A percentile compares a stretch with the other conserved stretches of the same genome.
Conservation (phyloP, 2,329 filamentous ascomycete genomes). For the Ophiostoma sp. region DNA sequence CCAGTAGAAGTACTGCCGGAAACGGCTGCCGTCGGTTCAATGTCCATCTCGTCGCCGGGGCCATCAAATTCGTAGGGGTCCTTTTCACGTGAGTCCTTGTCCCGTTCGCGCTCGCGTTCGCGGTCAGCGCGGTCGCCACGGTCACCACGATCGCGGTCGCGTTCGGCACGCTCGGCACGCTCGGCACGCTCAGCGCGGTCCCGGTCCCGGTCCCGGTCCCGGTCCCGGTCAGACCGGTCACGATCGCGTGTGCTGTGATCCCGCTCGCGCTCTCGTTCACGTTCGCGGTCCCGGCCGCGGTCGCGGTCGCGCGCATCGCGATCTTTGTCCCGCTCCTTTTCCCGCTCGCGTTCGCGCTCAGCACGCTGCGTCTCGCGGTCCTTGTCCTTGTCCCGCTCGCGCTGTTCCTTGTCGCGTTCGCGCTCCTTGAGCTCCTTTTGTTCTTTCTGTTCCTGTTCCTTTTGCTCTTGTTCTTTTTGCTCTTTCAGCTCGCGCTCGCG, state of each 20-base stretch:
- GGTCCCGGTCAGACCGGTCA: conserved; percentile 23
- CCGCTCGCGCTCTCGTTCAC: conserved; percentile 30
- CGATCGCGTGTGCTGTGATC: conserved; percentile 30
- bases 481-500: not conserved
- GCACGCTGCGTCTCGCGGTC: conserved; percentile 22
- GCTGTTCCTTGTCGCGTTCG: conserved; percentile 25
- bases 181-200: conserved; percentile 9
- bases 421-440: conserved; percentile 24
- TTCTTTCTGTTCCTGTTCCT: conserved; percentile 23
- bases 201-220: conserved; percentile 19
- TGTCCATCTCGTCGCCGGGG: conserved; percentile 40
- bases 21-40: conserved; percentile 38
- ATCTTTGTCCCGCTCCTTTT: conserved; percentile 31
- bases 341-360: conserved; percentile 25
- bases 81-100: conserved; percentile 17
- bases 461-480: conserved; percentile 12
- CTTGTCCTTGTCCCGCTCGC: conserved; percentile 27
- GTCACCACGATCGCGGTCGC: conserved; percentile 24
- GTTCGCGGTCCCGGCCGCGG: conserved; percentile 32
- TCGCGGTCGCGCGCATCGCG: conserved; percentile 23
- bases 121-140: conserved; percentile 26
- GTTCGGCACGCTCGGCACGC: not conserved
- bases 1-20: conserved; percentile 31
- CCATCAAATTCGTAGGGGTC: conserved; percentile 42
- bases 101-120: conserved; percentile 18